Base-by-base conservation (phyloP, 1,139 yeast genomes). In the Pichia cactophila region DNA sequence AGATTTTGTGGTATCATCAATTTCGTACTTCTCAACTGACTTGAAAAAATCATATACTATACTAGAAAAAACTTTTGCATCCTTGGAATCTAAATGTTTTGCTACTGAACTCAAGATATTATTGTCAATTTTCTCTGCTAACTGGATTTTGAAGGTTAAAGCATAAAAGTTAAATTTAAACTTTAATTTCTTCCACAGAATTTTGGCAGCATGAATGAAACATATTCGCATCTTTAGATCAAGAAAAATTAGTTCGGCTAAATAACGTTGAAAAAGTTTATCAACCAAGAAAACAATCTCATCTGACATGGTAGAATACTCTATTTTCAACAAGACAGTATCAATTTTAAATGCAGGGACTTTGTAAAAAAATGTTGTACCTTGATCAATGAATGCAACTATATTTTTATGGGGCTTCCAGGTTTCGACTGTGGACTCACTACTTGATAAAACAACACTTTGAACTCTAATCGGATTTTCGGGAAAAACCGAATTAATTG, bases 301-400 rank as follows among this genome's bases (percentile, higher is more conserved):
- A 20, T 70, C 70, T 17, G 64, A 60, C 8, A 80, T 56, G 48
- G 71, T 72, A 23, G 76, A 65, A 56, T 78, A 81, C 8, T 61
- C 58, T n/a, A 81, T 69, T 4, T 54, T 60, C 43, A 81, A 62
- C 9, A 67, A 67, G 45, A 81, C 66, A 5, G 65, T 60, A 46
- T 75, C 79, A 8, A 69, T 61, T 1, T 62, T 53, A 23, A 63
- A 45, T n/a, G 54, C 66, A 33, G 62, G 63, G 26, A 85, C 72
- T 46, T 75, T 73, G 62, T 77, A 86, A 52, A 83, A 80, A 45
- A 75, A 75, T 1, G 80, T 74, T 0, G 80, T 79, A 0, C 89
- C 86, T 51, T 86, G 89, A n/a, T 82, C 88, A 4, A 78, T 77
- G 60, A 76, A 79, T 0, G 87, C 81, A 36, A 82, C 67, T 1